phyloP scores from a whole-genome alignment of 306 rosid genomes.

The Vigna radiata region DNA sequence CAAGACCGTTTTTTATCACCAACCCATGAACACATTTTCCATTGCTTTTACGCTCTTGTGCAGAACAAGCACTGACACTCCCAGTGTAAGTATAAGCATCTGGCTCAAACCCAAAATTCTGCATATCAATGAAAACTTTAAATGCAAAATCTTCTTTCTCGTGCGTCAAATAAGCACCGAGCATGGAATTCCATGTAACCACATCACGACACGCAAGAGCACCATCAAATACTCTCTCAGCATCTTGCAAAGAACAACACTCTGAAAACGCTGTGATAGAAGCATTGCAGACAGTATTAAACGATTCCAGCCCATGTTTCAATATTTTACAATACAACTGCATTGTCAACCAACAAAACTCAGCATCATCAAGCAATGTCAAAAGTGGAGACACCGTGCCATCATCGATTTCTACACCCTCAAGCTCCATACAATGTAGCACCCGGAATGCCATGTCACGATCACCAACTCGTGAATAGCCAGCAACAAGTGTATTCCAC shows the following conservation, averaged over 20 bases:
- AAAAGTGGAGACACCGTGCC: slow-evolving; percentile 77
- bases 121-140: slow-evolving; percentile 67
- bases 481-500: slow-evolving; percentile 81
- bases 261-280: slow-evolving; percentile 73
- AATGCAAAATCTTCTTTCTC: slow-evolving; percentile 61
- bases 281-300: slow-evolving; percentile 69
- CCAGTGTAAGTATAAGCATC: slow-evolving; percentile 79
- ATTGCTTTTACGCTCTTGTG: slow-evolving; percentile 44
- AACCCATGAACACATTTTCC: slow-evolving; percentile 76
- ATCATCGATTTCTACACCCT: slow-evolving; percentile 65
- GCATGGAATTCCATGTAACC: slow-evolving; percentile 87
- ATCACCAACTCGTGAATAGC: slow-evolving; percentile 65
- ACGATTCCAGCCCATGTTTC: slow-evolving; percentile 63
- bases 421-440: slow-evolving; percentile 63
- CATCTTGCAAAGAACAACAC: slow-evolving; percentile 70
- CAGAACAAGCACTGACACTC: slow-evolving; percentile 63
- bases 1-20: slow-evolving; percentile 73
- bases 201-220: slow-evolving; percentile 54
- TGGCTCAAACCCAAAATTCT: slow-evolving; percentile 67
- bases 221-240: slow-evolving; percentile 65
- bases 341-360: slow-evolving; percentile 48
- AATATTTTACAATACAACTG: slow-evolving; percentile 73
- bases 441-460: slow-evolving; percentile 55
- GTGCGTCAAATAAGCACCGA: slow-evolving; percentile 69
- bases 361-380: slow-evolving; percentile 69